phyloP scores from a whole-genome alignment of 1,284 basidiomycete species.

The Ganoderma multipileum region DNA sequence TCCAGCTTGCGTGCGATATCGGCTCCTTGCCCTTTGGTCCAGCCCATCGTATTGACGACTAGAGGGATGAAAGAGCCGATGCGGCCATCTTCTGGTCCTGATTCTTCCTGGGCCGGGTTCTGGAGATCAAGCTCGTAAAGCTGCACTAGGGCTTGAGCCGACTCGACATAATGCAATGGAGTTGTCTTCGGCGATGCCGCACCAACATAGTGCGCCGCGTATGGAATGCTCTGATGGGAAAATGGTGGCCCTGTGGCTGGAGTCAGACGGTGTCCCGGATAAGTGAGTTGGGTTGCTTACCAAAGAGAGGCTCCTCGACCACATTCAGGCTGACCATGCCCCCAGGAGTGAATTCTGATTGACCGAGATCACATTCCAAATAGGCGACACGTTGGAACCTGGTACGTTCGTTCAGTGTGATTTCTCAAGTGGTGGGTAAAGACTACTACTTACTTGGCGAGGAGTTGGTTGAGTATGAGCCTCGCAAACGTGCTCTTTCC shows the following conservation, averaged over 20 bases:
- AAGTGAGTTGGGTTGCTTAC: conserved; percentile 45
- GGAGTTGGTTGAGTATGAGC: conserved; percentile 75
- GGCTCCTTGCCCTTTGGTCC: conserved; percentile 93
- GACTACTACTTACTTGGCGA: conserved; percentile 52
- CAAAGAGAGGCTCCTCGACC: conserved; percentile 72
- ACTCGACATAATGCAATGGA: conserved; percentile 81
- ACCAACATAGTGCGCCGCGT: conserved; percentile 86
- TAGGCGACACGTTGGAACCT: conserved; percentile 84
- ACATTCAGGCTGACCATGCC: conserved; percentile 87
- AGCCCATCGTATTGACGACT: conserved; percentile 96
- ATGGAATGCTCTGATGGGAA: conserved; percentile 78
- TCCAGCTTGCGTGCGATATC: conserved; percentile 81
- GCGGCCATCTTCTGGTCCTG: conserved; percentile 43
- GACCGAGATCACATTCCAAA: conserved; percentile 92
- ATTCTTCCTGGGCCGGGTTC: conserved; percentile 45
- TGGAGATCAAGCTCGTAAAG: conserved; percentile 79
- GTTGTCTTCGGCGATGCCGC: conserved; percentile 79
- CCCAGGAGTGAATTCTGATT: conserved; percentile 92
- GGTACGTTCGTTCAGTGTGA: conserved; percentile 19
- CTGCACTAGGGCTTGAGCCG: conserved; percentile 73
- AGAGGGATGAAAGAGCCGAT: conserved; percentile 76
- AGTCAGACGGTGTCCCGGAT: neutral
- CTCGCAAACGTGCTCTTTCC: conserved; percentile 92
- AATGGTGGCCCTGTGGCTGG: conserved; percentile 80
- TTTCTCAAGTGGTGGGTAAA: neutral